Percentiles rank a stretch among this genome's conserved stretches.
phyloP scores from a whole-genome alignment of 225 moss, liverwort and hornwort species.

The Rhytidiadelphus loreus region DNA sequence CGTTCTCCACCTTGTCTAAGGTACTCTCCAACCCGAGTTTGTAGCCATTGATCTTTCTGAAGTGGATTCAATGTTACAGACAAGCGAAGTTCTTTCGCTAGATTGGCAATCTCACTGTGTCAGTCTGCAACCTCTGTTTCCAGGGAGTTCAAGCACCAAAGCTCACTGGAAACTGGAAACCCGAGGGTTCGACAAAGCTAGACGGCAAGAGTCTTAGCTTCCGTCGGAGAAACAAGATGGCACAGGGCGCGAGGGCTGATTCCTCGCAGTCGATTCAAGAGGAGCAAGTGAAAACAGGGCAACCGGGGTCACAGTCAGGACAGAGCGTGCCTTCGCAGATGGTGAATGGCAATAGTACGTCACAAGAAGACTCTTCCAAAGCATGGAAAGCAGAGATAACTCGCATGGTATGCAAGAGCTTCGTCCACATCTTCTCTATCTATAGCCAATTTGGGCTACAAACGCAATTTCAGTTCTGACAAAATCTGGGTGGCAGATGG shows the following conservation, averaged over 20 bases:
- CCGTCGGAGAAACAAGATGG: background rate
- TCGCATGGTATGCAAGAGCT: slow-evolving; percentile 8
- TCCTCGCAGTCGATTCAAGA: slow-evolving; percentile 30
- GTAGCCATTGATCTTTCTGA: background rate
- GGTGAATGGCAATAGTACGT: background rate
- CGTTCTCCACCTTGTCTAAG: background rate
- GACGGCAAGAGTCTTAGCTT: background rate
- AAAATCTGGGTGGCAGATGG: slow-evolving; percentile 3
- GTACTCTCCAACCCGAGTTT: background rate
- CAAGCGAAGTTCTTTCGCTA: background rate
- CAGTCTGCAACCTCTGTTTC: background rate
- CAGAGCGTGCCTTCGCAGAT: slow-evolving; percentile 42
- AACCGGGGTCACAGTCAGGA: slow-evolving; percentile 18
- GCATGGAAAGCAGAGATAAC: slow-evolving; percentile 44
- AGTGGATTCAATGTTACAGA: background rate
- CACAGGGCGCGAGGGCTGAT: slow-evolving; percentile 15
- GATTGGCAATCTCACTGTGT: background rate
- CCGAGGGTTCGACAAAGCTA: background rate
- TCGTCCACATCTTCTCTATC: background rate
- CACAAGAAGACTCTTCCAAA: slow-evolving; percentile 2
- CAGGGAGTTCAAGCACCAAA: slow-evolving; percentile 12
- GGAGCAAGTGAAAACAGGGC: slow-evolving; percentile 33
- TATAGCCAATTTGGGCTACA: background rate
- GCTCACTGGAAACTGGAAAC: slow-evolving; percentile 17
- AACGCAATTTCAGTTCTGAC: background rate